Evolutionary conservation across 768 basidiomycete genomes (phyloP), one percentile per base, ranked within the genome.

Genomic region (Boletus sensibilis): DNA sequence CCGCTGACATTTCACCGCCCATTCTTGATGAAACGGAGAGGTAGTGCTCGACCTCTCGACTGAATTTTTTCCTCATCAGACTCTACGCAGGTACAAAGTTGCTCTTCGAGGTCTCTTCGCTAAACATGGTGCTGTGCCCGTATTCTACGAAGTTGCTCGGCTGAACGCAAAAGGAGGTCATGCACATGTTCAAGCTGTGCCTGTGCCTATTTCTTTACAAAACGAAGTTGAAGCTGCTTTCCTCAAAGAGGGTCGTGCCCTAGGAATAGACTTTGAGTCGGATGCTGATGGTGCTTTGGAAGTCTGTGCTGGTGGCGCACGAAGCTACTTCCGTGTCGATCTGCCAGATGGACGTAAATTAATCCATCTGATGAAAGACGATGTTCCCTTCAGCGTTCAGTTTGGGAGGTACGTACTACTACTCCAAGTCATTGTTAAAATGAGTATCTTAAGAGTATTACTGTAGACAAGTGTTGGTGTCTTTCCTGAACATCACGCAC

Each of bases 301-400:
- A 35, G 72, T 76, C 14, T 72, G 70, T 45, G 80, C 77, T 53
- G 76, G 78, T 29, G 79, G 79, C 39, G 77, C 86, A 12, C 75
- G 77, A 53, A 85, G 90, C 53, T 98, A 98, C 72, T 97, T 98
- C 76, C 84, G 84, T 61, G 88, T 98, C 5, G 93, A 97, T 63
- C 74, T 98, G 49, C 95, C 97, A 0, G 84, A 87, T 61, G 94
- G 95, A 25, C 79, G 79, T 59, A 89, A 82, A 73, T 77, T 98
- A 77, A 86, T 98, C 34, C 93, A 98, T 72, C 72, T 94, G 60
- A 83, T 98, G 65, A 86, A 86, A 66, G 84, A 86, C 33, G 79
- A 87, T 20, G 77, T 83, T 48, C 86, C 87, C 34, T 98, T 98
- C 68, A 87, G 86, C 60, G 77, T 98, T 43, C 94, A 98, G 69